phyloP scores from a whole-genome alignment of 495 filamentous ascomycete genomes.

The Schizothecium vesticola region DNA sequence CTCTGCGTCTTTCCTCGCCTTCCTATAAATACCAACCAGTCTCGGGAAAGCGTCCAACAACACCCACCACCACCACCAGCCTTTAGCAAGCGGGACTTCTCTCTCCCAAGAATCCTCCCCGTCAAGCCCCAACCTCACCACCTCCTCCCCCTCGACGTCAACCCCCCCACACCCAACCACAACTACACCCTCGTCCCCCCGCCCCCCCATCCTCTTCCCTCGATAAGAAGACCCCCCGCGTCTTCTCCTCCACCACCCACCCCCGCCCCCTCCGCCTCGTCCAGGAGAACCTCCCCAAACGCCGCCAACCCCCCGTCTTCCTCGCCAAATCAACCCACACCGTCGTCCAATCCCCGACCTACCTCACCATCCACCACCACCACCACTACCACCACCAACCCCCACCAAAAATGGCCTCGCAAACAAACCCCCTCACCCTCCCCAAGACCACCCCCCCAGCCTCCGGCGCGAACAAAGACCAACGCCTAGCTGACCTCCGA shows the following conservation, averaged over 20 bases:
- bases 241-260: constrained; percentile 20
- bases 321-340: constrained; percentile 17
- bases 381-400: constrained; percentile 35
- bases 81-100: background rate
- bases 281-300: constrained; percentile 16
- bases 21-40: constrained; percentile 11
- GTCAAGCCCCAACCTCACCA: constrained; percentile 1
- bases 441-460: constrained; percentile 12
- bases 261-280: constrained; percentile 26
- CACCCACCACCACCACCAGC: background rate
- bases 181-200: constrained; percentile 1
- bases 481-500: constrained; percentile 22
- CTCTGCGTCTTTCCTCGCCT: constrained; percentile 23
- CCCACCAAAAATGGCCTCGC: constrained; percentile 11
- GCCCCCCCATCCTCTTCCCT: background rate
- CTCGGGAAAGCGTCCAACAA: constrained; percentile 12
- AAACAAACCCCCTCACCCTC: constrained; percentile 22
- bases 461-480: constrained; percentile 15
- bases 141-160: background rate
- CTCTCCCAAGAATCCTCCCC: constrained; percentile 9
- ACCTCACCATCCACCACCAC: constrained; percentile 46
- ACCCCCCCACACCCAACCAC: background rate
- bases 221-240: background rate
- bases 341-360: constrained; percentile 31
- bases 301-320: constrained; percentile 22